Evolutionary conservation across 2,329 filamentous ascomycete genomes (phyloP).

Genomic region (Chaetothyriales sp.): DNA sequence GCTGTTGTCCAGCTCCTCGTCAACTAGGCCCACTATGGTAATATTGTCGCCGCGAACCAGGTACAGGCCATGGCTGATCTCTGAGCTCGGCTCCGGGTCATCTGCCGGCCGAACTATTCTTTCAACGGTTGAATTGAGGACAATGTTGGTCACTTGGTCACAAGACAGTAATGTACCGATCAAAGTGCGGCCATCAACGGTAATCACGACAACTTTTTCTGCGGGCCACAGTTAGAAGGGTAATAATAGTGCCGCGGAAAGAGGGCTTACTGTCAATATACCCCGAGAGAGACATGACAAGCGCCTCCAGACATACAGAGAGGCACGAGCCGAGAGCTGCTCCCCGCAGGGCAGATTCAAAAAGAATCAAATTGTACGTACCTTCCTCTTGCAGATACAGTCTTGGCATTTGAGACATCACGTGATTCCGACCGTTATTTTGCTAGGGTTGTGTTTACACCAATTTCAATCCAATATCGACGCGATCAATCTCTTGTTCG

Average conservation of each 20-base stretch:
- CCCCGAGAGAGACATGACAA: background rate
- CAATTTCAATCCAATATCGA: too few relatives aligned
- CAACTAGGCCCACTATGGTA: conserved; percentile 74
- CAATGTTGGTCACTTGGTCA: conserved; percentile 86
- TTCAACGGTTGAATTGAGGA: conserved; percentile 70
- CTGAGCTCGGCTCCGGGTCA: conserved; percentile 64
- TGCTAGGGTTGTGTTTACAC: too few relatives aligned
- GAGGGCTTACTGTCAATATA: background rate
- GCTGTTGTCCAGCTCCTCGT: conserved; percentile 74
- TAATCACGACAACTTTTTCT: conserved; percentile 90
- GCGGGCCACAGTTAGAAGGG: conserved; percentile 7
- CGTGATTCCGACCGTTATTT: too few relatives aligned
- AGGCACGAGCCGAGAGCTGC: background rate
- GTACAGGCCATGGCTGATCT: conserved; percentile 76
- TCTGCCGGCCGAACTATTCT: conserved; percentile 79
- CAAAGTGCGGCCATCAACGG: conserved; percentile 77
- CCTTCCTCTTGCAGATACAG: background rate
- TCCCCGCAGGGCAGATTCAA: background rate
- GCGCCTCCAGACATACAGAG: background rate
- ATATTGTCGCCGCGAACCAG: conserved; percentile 92
- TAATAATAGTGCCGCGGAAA: too few relatives aligned
- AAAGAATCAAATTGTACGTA: background rate
- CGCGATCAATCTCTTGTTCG: too few relatives aligned
- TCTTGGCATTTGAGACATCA: too few relatives aligned
- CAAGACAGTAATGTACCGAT: conserved; percentile 71